Evolutionary conservation across 106 monocot genomes (phyloP).

Genomic region (Acanthochlamys bracteata): DNA sequence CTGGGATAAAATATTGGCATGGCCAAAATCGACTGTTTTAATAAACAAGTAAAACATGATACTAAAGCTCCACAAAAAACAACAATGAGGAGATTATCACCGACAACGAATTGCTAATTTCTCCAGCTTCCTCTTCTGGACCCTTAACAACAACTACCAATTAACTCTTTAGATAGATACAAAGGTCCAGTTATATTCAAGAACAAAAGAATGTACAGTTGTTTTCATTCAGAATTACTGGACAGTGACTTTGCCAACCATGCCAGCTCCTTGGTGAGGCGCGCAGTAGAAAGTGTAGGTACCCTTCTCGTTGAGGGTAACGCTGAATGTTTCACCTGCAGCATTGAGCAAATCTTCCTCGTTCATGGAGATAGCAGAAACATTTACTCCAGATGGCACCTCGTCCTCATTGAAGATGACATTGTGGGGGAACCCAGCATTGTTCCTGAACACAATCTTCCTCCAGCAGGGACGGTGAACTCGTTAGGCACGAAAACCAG

Average conservation of each 20-base stretch:
- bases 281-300: conserved; percentile 76
- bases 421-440: conserved; percentile 95
- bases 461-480: conserved; percentile 46
- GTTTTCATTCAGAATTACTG: conserved; percentile 18
- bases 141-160: too few species aligned
- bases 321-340: conserved; percentile 50
- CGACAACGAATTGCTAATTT: too few species aligned
- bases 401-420: conserved; percentile 84
- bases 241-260: conserved; percentile 86
- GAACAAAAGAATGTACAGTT: background rate
- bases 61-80: too few species aligned
- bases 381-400: conserved; percentile 68
- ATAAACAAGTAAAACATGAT: too few species aligned
- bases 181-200: background rate
- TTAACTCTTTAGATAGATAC: background rate
- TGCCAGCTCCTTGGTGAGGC: conserved; percentile 88
- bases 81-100: too few species aligned
- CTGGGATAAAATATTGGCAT: too few species aligned
- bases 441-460: conserved; percentile 80
- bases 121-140: too few species aligned
- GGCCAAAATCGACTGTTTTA: too few species aligned
- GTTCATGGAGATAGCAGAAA: conserved; percentile 55
- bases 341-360: conserved; percentile 79
- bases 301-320: conserved; percentile 58
- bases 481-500: conserved; percentile 65